These are phyloP conservation scores for Grifola frondosa DNA, from an alignment of 1,284 basidiomycete species.

Conservation along the genomic window DNA sequence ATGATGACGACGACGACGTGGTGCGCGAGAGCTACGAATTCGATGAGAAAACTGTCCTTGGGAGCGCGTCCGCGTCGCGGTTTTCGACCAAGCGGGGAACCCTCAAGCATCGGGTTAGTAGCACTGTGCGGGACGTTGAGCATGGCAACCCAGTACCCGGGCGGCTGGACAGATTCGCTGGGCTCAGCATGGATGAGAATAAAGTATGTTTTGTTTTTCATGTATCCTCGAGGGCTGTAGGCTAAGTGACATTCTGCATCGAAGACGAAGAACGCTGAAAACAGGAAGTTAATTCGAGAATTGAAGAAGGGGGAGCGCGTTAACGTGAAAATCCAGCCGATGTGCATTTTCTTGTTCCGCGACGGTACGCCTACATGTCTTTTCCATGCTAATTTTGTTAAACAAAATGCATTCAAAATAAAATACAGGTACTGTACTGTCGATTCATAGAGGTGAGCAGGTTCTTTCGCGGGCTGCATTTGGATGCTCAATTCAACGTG, in stretches of 20 bases:
- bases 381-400: too few species aligned
- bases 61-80: slow-evolving; percentile 24
- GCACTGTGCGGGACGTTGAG: slow-evolving; percentile 21
- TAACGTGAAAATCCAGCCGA: slow-evolving; percentile 54
- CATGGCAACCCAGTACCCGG: too few species aligned
- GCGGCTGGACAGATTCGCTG: slow-evolving; percentile 5
- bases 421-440: slow-evolving; percentile 66
- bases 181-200: slow-evolving; percentile 9
- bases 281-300: slow-evolving; percentile 40
- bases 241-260: slow-evolving; percentile 8
- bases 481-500: too few species aligned
- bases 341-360: slow-evolving; percentile 64
- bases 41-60: slow-evolving; percentile 31
- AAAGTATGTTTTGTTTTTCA: slow-evolving; percentile 5
- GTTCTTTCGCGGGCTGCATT: too few species aligned
- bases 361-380: too few species aligned
- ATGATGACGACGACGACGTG: slow-evolving; percentile 25
- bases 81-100: slow-evolving; percentile 24
- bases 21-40: slow-evolving; percentile 16
- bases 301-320: slow-evolving; percentile 63
- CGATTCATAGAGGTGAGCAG: slow-evolving; percentile 42
- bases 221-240: slow-evolving; percentile 1
- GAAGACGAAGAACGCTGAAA: slow-evolving; percentile 24
- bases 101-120: slow-evolving; percentile 12
- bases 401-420: too few species aligned